Conservation (phyloP, 2,329 filamentous ascomycete species). For the Fusarium agapanthi region DNA sequence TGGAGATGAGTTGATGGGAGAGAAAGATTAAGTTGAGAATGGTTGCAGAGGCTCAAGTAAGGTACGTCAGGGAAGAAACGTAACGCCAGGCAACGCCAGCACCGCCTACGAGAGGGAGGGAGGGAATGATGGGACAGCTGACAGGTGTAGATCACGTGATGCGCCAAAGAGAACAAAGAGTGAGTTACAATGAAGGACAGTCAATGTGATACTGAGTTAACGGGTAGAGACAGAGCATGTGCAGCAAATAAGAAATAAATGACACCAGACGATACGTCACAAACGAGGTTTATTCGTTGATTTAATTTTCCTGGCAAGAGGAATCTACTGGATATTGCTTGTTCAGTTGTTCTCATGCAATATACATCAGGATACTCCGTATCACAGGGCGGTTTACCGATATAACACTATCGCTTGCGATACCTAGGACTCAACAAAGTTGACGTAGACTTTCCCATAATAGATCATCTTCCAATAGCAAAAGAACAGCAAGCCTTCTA, state of each 20-base stretch:
- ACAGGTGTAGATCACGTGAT: conserved; percentile 41
- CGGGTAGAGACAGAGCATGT: conserved; percentile 6
- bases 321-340: not conserved
- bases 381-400: not conserved
- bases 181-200: not conserved
- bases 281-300: not conserved
- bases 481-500: not conserved
- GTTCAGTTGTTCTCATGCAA: not conserved
- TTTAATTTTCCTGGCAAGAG: not conserved
- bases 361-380: not conserved
- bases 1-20: conserved; percentile 44
- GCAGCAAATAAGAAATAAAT: not conserved
- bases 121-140: conserved; percentile 38
- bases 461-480: not conserved
- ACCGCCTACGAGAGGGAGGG: conserved; percentile 26
- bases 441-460: not conserved
- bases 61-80: conserved; percentile 51
- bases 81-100: conserved; percentile 44
- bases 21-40: conserved; percentile 40
- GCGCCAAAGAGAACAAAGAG: conserved; percentile 11
- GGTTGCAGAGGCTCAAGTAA: conserved; percentile 44
- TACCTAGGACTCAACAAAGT: not conserved
- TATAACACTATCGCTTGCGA: conserved; percentile 4
- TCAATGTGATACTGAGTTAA: not conserved
- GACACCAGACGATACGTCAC: not conserved